Evolutionary conservation across 306 rosid species (phyloP).

Genomic region (Canavalia ensiformis): DNA sequence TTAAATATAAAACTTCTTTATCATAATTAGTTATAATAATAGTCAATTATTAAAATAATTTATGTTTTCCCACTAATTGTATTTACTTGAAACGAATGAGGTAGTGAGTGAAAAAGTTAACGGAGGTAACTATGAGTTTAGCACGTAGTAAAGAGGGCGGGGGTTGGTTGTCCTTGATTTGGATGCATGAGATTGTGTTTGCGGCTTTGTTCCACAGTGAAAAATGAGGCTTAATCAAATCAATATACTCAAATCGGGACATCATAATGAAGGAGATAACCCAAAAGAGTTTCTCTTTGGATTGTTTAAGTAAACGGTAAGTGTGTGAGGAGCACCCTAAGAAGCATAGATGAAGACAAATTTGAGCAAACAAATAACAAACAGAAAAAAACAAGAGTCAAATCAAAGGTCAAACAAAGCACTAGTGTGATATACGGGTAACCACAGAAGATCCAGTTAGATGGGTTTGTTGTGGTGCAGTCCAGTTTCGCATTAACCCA

Average conservation of each 20-base stretch:
- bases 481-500: conserved; percentile 19
- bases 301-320: not conserved
- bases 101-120: not conserved
- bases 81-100: too few species aligned
- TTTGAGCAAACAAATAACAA: conserved; percentile 22
- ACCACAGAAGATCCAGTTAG: not conserved
- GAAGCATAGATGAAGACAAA: not conserved
- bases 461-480: conserved; percentile 27
- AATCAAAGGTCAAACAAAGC: conserved; percentile 52
- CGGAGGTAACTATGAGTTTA: not conserved
- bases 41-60: too few species aligned
- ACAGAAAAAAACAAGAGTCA: conserved; percentile 47
- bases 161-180: not conserved
- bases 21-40: too few species aligned
- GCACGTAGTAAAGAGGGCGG: not conserved
- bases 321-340: not conserved
- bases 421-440: too few species aligned
- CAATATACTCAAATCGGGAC: not conserved
- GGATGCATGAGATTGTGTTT: conserved; percentile 21
- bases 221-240: conserved; percentile 3
- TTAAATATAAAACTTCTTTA: too few species aligned
- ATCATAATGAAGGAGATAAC: not conserved
- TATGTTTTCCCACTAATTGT: too few species aligned
- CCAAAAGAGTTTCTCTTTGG: not conserved
- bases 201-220: not conserved